Base-by-base conservation (phyloP, 2,329 filamentous ascomycete species). In the Sarocladiaceae sp. region DNA sequence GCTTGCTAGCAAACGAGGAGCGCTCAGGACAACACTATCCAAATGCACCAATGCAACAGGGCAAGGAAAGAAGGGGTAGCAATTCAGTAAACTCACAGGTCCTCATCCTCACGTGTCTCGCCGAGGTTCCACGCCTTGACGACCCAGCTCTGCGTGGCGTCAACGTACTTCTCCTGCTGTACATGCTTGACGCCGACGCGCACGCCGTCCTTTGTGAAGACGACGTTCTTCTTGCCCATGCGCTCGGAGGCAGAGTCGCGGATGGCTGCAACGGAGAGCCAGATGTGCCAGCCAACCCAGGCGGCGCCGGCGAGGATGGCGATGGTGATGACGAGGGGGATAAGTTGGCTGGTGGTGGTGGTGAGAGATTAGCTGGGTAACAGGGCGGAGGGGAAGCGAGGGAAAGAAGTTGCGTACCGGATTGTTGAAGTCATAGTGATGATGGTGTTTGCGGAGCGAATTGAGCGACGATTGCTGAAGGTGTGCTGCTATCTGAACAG, bases 141-240 rank as follows among this genome's bases (percentile, higher is more conserved):
- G 44, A 83, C 64, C 64, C 73, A 78, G 51, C 72, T 79, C 67
- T 90, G 85, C 15, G 85, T 88, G 55, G 70, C 72, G 54, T 89
- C 85, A 55, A 86, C 78, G 58, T 88, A 87, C 39, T 75, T 77
- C 65, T 89, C 85, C 44, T 76, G 74, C 51, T 74, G 73, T 41
- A 84, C 63, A 48, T 87, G 73, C 64, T 82, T 84, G 49, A 90
- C 75, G 40, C 81, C 81, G 34, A 90, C 83, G 48, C 78, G 76
- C 48, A 86, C 66, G 45, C 85, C 85, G 46, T 88, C 85, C 60
- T 85, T 87, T 31, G 81, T 83, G 63, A 88, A 85, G 32, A 80
- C 70, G 46, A 90, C 76, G 59, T 89, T 84, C 68, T 84, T 85
- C 66, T 79, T 79, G 60, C 82, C 80, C 77, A 89, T 85, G 57